Evolutionary conservation across 495 filamentous ascomycete species (phyloP).

Genomic region (Lepraria neglecta): DNA sequence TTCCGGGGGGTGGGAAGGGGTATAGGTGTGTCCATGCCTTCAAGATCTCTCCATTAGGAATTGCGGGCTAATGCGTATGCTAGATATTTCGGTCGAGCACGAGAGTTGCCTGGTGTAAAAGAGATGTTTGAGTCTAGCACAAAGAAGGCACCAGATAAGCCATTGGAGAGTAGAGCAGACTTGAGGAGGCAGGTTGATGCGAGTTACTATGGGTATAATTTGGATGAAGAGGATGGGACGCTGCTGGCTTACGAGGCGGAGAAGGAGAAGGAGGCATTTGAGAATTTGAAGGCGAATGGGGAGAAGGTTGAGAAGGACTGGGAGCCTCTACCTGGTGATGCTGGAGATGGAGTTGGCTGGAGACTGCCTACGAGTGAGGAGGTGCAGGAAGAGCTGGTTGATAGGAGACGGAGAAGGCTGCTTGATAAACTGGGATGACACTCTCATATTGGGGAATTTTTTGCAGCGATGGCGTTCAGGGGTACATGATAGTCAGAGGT

Average conservation of each 20-base stretch:
- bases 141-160: constrained; percentile 52
- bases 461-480: not conserved
- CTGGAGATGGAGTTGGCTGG: constrained; percentile 78
- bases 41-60: not conserved
- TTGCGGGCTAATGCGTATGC: constrained; percentile 6
- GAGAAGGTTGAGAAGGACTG: constrained; percentile 50
- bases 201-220: constrained; percentile 89
- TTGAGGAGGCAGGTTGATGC: constrained; percentile 83
- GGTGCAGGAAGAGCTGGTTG: constrained; percentile 85
- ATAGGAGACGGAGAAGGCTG: constrained; percentile 72
- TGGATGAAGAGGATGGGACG: constrained; percentile 87
- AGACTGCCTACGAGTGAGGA: constrained; percentile 79
- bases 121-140: constrained; percentile 84
- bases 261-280: constrained; percentile 76
- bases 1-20: constrained; percentile 82
- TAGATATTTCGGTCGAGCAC: constrained; percentile 81
- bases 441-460: not conserved
- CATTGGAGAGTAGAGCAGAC: constrained; percentile 57
- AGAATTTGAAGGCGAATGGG: constrained; percentile 49
- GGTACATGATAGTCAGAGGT: not conserved
- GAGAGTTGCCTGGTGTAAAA: constrained; percentile 90
- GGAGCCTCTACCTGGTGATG: constrained; percentile 82
- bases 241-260: constrained; percentile 73
- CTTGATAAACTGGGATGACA: constrained; percentile 64
- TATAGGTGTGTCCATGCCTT: constrained; percentile 47